Conservation (phyloP, 495 filamentous ascomycete species). For the Talaromyces thailandensis region DNA sequence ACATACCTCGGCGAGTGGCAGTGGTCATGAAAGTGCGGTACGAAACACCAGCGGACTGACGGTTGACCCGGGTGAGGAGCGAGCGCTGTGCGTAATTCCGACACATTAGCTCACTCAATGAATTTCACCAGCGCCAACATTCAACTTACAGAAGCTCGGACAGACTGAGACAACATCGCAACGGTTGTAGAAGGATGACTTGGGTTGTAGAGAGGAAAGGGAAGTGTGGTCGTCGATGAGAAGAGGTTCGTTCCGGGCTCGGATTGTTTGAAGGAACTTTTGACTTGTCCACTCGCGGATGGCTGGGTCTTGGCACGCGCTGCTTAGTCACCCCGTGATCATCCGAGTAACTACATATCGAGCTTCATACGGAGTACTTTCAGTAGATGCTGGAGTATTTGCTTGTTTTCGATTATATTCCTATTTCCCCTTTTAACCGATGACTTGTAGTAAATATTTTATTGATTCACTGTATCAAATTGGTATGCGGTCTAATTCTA, state of each 20-base stretch:
- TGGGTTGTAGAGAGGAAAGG: neutral
- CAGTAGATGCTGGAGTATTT: neutral
- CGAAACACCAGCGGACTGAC: slow-evolving; percentile 55
- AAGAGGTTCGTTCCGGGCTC: slow-evolving; percentile 4
- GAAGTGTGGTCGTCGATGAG: neutral
- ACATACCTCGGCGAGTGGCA: slow-evolving; percentile 34
- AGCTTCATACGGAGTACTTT: no score
- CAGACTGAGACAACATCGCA: slow-evolving; percentile 60
- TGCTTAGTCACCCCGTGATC: slow-evolving; percentile 8
- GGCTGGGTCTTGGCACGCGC: slow-evolving; percentile 3
- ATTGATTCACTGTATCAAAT: neutral
- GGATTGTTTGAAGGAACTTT: slow-evolving; percentile 7
- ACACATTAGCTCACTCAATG: slow-evolving; percentile 9
- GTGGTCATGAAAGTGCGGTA: slow-evolving; percentile 71
- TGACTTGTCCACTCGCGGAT: slow-evolving; percentile 7
- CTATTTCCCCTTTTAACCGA: neutral
- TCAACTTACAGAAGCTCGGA: slow-evolving; percentile 54
- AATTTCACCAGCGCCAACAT: slow-evolving; percentile 6
- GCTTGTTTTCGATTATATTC: neutral
- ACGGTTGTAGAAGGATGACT: slow-evolving; percentile 8
- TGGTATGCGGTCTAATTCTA: neutral
- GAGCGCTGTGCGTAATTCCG: slow-evolving; percentile 55
- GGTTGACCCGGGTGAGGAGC: slow-evolving; percentile 66
- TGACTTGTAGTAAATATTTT: neutral
- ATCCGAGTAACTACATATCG: neutral